Conservation (phyloP, 768 basidiomycete genomes). For the Phlebiopsis gigantea region DNA sequence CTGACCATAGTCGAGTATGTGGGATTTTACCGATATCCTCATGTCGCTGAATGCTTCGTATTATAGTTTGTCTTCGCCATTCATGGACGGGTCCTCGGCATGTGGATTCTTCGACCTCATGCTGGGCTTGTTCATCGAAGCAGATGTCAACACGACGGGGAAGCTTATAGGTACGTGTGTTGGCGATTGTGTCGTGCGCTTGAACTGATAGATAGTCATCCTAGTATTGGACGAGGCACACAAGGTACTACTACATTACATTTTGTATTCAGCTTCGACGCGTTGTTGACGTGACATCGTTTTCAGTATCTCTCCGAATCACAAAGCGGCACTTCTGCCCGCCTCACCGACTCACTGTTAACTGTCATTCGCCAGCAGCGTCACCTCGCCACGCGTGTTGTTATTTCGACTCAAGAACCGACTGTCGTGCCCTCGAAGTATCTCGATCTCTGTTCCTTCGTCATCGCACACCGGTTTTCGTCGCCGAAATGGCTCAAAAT, state of each 20-base stretch:
- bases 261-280: not conserved
- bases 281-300: too few species aligned
- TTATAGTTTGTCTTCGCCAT: conserved; percentile 55
- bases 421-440: conserved; percentile 67
- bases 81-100: conserved; percentile 61
- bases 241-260: conserved; percentile 38
- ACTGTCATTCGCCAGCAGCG: conserved; percentile 65
- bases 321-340: conserved; percentile 36
- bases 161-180: conserved; percentile 41
- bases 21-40: not conserved
- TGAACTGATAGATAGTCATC: not conserved
- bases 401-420: conserved; percentile 77
- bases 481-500: conserved; percentile 75
- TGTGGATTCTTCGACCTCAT: conserved; percentile 71
- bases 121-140: conserved; percentile 57
- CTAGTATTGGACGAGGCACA: conserved; percentile 69
- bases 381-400: conserved; percentile 65
- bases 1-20: conserved; percentile 55
- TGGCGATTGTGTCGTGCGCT: not conserved
- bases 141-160: conserved; percentile 47
- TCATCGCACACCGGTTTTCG: conserved; percentile 68
- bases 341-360: conserved; percentile 50
- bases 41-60: conserved; percentile 15
- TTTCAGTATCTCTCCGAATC: conserved; percentile 57
- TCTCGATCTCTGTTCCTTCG: conserved; percentile 59